Conservation (phyloP, 225 moss, liverwort and hornwort species). For the Pleurozium schreberi region DNA sequence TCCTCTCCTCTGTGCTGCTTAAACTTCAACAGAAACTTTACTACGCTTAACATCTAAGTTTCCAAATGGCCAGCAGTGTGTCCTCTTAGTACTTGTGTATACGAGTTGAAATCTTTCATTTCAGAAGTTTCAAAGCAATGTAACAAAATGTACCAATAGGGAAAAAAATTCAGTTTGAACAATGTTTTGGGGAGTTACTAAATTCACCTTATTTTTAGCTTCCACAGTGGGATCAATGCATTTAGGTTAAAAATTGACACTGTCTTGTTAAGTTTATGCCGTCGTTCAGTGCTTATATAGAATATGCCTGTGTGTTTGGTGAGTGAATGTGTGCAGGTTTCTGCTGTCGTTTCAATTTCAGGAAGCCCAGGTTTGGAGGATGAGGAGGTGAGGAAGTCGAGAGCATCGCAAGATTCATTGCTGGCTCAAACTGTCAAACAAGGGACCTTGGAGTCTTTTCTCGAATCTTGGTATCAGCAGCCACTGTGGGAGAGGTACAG, state of each 20-base stretch:
- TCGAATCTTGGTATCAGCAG: slow-evolving; percentile 79
- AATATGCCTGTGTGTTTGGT: background rate
- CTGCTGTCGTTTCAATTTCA: slow-evolving; percentile 67
- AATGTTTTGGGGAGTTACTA: background rate
- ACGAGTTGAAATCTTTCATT: background rate
- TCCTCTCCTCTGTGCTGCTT: background rate
- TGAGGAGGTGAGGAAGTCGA: slow-evolving; percentile 13
- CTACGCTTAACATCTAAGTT: background rate
- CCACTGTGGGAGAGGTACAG: slow-evolving; percentile 79
- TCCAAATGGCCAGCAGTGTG: background rate
- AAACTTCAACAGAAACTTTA: background rate
- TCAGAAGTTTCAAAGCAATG: background rate
- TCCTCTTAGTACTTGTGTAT: background rate
- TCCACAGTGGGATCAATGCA: background rate
- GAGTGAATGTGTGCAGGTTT: slow-evolving; percentile 34
- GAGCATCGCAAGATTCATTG: slow-evolving; percentile 60
- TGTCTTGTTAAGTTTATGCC: background rate
- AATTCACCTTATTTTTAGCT: background rate
- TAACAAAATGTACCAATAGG: background rate
- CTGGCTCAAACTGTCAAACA: slow-evolving; percentile 48
- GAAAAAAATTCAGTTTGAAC: background rate
- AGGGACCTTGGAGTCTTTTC: slow-evolving; percentile 51
- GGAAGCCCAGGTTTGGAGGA: slow-evolving; percentile 80
- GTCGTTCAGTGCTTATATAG: background rate
- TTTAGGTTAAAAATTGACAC: background rate